Conservation (phyloP, 2,329 filamentous ascomycete genomes). For the Trichothecium sympodiale region DNA sequence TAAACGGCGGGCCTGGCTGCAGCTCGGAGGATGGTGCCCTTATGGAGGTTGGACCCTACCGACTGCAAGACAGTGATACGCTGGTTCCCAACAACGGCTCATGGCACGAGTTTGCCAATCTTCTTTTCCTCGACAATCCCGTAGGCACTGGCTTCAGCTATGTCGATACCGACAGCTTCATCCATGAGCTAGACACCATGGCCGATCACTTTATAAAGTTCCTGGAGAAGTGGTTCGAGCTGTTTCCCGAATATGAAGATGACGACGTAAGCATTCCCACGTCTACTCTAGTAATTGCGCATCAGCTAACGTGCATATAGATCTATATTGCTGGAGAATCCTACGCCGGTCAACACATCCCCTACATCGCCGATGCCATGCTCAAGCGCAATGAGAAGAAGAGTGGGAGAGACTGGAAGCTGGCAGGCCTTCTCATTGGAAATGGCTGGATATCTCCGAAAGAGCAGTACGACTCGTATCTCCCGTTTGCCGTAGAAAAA, state of each 20-base stretch:
- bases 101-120: conserved; percentile 96
- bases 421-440: conserved; percentile 82
- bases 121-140: conserved; percentile 94
- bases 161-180: conserved; percentile 77
- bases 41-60: conserved; percentile 93
- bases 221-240: conserved; percentile 76
- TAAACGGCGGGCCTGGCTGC: conserved; percentile 94
- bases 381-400: conserved; percentile 71
- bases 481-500: conserved; percentile 69
- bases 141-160: conserved; percentile 96
- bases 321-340: conserved; percentile 93
- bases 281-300: neutral
- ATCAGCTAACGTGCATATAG: conserved; percentile 32
- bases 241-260: conserved; percentile 84
- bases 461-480: conserved; percentile 83
- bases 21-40: conserved; percentile 93
- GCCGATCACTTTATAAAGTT: conserved; percentile 79
- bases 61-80: conserved; percentile 62
- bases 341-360: conserved; percentile 93
- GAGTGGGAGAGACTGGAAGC: conserved; percentile 50
- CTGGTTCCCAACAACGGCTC: conserved; percentile 82
- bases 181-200: conserved; percentile 82
- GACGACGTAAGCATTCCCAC: conserved; percentile 68
- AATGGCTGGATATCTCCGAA: conserved; percentile 93
- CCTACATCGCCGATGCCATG: conserved; percentile 89